These are phyloP conservation scores for Thalassia testudinum DNA, from an alignment of 116 monocot species.

Conservation along the genomic window DNA sequence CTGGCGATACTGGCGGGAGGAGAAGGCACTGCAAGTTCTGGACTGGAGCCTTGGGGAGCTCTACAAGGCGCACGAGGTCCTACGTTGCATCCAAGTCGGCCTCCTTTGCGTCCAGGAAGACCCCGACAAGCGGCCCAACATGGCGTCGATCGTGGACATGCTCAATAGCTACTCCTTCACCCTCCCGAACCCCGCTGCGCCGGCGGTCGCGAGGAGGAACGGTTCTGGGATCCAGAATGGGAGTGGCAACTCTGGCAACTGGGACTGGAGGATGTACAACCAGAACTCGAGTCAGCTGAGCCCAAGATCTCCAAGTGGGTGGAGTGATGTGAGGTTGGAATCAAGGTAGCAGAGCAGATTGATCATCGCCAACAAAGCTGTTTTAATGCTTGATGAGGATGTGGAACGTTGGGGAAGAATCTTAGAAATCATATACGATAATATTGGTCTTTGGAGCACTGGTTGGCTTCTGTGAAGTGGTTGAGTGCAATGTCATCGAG, in stretches of 20 bases:
- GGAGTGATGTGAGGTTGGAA: no score
- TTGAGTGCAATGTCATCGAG: no score
- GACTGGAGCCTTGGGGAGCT: neutral
- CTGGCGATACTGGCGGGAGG: conserved; percentile 8
- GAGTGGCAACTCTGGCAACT: neutral
- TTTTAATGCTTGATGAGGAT: no score
- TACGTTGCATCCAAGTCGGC: conserved; percentile 7
- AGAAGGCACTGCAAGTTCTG: neutral
- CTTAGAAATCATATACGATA: no score
- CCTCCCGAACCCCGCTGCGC: neutral
- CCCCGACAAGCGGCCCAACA: conserved; percentile 4
- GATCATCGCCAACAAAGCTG: no score
- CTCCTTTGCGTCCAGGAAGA: conserved; percentile 12
- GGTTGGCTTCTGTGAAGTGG: no score
- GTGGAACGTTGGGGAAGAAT: no score
- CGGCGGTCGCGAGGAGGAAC: neutral
- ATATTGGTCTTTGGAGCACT: no score
- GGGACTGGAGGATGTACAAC: neutral
- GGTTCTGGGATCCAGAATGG: no score
- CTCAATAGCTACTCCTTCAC: conserved; percentile 4
- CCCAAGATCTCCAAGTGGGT: neutral
- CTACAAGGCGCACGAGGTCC: neutral
- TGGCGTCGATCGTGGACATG: conserved; percentile 6
- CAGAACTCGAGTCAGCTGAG: neutral
- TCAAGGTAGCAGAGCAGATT: no score